Percentiles rank a stretch among this genome's conserved stretches.
Evolutionary conservation across 1,284 basidiomycete genomes (phyloP).

Genomic region (Sanghuangporus baumii): DNA sequence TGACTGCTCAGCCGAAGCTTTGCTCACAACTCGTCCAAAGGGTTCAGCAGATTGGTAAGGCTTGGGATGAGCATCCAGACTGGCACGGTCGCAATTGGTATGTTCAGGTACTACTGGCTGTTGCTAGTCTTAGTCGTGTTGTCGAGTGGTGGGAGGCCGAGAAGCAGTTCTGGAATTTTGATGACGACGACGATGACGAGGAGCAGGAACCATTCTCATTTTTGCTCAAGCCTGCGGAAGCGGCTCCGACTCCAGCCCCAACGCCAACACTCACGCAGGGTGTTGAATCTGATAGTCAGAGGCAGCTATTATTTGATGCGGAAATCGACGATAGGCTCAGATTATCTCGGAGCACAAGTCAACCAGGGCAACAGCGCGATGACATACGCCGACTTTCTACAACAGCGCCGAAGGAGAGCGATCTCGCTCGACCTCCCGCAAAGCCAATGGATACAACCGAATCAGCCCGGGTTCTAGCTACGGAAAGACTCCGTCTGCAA

Average conservation of each 20-base stretch:
- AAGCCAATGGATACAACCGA: constrained; percentile 50
- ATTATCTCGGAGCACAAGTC: constrained; percentile 12
- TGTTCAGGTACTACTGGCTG: constrained; percentile 93
- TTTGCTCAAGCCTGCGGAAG: constrained; percentile 78
- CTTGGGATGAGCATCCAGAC: constrained; percentile 96
- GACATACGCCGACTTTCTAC: constrained; percentile 5
- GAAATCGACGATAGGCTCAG: constrained; percentile 15
- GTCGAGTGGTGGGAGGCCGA: constrained; percentile 99
- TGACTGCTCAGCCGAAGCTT: constrained; percentile 79
- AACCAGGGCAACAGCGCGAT: constrained; percentile 10
- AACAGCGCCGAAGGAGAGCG: constrained; percentile 7
- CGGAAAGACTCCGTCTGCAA: constrained; percentile 78
- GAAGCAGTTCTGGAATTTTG: constrained; percentile 99
- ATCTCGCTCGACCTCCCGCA: constrained; percentile 29
- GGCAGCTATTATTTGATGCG: constrained; percentile 12
- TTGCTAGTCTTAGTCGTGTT: constrained; percentile 92
- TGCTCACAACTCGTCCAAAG: constrained; percentile 87
- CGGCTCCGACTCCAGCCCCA: constrained; percentile 32
- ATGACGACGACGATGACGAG: constrained; percentile 82
- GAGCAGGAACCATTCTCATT: constrained; percentile 87
- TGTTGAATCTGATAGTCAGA: constrained; percentile 24
- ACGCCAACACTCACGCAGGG: constrained; percentile 36
- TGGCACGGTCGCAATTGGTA: constrained; percentile 99
- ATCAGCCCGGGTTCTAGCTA: constrained; percentile 72
- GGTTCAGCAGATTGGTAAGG: constrained; percentile 86